These are phyloP conservation scores for Limonomyces culmigenus DNA, from an alignment of 1,284 basidiomycete genomes.

Conservation along the genomic window DNA sequence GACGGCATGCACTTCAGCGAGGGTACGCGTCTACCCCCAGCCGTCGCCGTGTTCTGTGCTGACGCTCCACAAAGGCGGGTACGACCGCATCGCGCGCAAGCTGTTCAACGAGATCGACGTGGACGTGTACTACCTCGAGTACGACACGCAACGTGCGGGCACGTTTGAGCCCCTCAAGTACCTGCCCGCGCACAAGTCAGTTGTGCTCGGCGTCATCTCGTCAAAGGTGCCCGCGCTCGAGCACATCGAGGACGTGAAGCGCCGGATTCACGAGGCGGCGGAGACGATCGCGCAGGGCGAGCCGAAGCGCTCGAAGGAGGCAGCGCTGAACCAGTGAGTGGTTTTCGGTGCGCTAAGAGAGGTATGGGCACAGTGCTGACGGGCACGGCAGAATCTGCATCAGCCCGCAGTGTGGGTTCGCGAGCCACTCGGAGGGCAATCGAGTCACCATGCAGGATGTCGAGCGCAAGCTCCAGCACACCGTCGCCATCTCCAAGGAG, in stretches of 20 bases:
- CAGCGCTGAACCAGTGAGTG: slow-evolving; percentile 42
- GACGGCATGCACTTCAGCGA: no score
- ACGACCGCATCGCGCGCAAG: slow-evolving; percentile 56
- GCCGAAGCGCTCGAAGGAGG: slow-evolving; percentile 31
- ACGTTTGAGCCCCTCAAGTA: slow-evolving; percentile 50
- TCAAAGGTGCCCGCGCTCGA: slow-evolving; percentile 59
- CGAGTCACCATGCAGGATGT: slow-evolving; percentile 34
- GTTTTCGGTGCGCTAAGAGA: slow-evolving; percentile 1
- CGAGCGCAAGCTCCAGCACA: slow-evolving; percentile 32
- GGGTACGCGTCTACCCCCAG: no score
- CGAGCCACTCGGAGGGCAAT: slow-evolving; percentile 51
- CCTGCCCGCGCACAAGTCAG: slow-evolving; percentile 50
- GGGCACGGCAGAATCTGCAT: slow-evolving; percentile 48
- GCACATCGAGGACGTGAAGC: slow-evolving; percentile 35
- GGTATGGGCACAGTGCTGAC: slow-evolving; percentile 1
- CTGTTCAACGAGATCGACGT: slow-evolving; percentile 61
- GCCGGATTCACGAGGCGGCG: slow-evolving; percentile 49
- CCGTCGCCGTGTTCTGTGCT: no score
- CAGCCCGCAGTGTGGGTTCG: slow-evolving; percentile 65
- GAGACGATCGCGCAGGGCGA: slow-evolving; percentile 33
- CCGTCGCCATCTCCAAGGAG: slow-evolving; percentile 31
- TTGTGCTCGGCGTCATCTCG: slow-evolving; percentile 60
- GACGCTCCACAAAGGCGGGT: slow-evolving; percentile 63
- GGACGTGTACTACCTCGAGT: slow-evolving; percentile 69
- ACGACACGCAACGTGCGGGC: slow-evolving; percentile 60